Evolutionary conservation across 2,329 filamentous ascomycete species (phyloP).

Genomic region (Fusarium sambucinum): DNA sequence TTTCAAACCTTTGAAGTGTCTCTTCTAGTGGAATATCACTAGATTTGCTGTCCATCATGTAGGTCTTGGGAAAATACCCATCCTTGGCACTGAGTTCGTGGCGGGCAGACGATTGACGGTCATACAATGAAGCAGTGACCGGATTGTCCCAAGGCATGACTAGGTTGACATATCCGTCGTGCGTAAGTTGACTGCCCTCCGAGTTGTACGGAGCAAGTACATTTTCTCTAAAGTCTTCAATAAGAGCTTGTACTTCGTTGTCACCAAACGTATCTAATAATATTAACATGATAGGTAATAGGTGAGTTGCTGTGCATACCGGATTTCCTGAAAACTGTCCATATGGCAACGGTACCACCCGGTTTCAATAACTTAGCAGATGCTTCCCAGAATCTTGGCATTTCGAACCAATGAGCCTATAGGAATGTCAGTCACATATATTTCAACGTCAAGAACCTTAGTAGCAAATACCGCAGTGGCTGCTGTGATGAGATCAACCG

Average conservation of each 20-base stretch:
- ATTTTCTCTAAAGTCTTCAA: background rate
- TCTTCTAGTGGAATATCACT: rapidly evolving
- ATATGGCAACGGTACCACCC: conserved; percentile 14
- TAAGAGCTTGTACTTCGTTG: background rate
- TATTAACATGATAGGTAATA: rapidly evolving
- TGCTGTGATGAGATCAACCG: conserved; percentile 16
- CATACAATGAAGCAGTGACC: background rate
- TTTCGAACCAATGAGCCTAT: conserved; percentile 28
- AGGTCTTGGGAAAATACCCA: rapidly evolving
- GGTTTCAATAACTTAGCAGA: conserved; percentile 10
- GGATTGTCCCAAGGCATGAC: conserved; percentile 19
- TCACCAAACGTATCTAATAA: background rate
- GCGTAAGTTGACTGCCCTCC: background rate
- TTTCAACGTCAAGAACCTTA: too few species aligned
- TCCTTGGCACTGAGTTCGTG: background rate
- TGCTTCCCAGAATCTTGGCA: conserved; percentile 12
- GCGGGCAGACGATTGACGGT: background rate
- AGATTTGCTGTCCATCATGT: rapidly evolving
- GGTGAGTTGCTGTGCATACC: background rate
- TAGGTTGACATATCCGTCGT: conserved; percentile 7
- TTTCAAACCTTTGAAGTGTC: background rate
- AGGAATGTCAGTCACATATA: too few species aligned
- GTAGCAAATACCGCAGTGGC: conserved; percentile 20
- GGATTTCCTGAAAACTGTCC: background rate
- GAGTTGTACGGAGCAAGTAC: background rate